Evolutionary conservation across 345 rosid species (phyloP).

Genomic region (Acer campestre): DNA sequence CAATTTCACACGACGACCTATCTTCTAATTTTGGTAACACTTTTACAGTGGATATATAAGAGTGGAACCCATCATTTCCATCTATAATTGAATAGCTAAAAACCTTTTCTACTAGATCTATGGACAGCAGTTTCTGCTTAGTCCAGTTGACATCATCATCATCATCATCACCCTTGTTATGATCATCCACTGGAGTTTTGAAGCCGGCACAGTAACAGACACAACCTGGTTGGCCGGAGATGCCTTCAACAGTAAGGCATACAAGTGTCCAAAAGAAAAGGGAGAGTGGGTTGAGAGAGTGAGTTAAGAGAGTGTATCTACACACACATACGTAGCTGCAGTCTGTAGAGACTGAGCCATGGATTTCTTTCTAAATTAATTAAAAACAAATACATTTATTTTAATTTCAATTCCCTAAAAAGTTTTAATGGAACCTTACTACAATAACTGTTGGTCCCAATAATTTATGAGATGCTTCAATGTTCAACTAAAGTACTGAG

Average conservation of each 20-base stretch:
- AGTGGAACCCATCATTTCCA: conserved; percentile 45
- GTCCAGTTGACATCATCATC: conserved; percentile 36
- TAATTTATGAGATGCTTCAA: too few relatives aligned
- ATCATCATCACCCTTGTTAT: neutral
- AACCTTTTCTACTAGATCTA: conserved; percentile 29
- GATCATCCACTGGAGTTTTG: conserved; percentile 36
- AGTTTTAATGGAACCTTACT: too few relatives aligned
- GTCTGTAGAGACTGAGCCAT: too few relatives aligned
- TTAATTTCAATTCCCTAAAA: too few relatives aligned
- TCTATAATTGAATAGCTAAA: conserved; percentile 39
- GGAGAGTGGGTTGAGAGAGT: too few relatives aligned
- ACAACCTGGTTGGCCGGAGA: conserved; percentile 49
- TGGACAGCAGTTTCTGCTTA: conserved; percentile 44
- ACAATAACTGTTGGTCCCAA: too few relatives aligned
- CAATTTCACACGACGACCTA: conserved; percentile 32
- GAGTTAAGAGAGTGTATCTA: too few relatives aligned
- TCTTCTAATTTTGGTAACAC: conserved; percentile 20
- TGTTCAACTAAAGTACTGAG: too few relatives aligned
- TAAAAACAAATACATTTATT: too few relatives aligned
- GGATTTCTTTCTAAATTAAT: too few relatives aligned
- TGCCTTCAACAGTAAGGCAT: conserved; percentile 38
- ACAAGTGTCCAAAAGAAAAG: too few relatives aligned
- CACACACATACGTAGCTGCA: too few relatives aligned
- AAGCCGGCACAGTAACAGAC: conserved; percentile 55
- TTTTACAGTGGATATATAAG: conserved; percentile 33